Base-by-base conservation (phyloP, 2,329 filamentous ascomycete genomes). In the Ilyonectria destructans region DNA sequence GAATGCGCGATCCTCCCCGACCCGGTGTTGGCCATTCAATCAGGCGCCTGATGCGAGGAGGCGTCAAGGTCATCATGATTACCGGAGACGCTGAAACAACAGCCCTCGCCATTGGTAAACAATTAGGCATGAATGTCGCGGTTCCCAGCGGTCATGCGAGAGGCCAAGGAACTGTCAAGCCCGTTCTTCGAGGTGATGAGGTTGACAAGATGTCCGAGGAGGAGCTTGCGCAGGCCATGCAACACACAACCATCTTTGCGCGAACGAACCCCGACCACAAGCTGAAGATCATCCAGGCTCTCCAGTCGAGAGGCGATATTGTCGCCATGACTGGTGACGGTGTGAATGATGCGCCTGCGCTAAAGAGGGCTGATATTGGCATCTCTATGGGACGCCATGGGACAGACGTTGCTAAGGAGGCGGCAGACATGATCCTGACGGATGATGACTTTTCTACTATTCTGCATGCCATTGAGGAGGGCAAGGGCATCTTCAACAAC, bases 291-390 rank as follows among this genome's bases (percentile, higher is more conserved):
- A 93, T 99, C 69, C 88, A 90, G 62, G 96, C 96, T 0, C 89
- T 99, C 29, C 96, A 99, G 82, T 90, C 93, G 64, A 92, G 96
- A 43, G 96, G 96, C 33, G 95, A 98, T 80, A 97, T 99, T 60
- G 96, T 99, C 52, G 97, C 96, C 65, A 99, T 99, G 96, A 99
- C 96, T 13, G 96, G 96, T 7, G 96, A 99, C 76, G 96, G 96
- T 56, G 97, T 99, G 67, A 99, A 99, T 75, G 96, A 99, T 83
- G 96, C 96, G 2, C 96, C 96, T 4, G 96, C 96, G 6, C 84
- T 99, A 74, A 99, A 99, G 83, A 97, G 94, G 83, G 96, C 96
- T 6, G 96, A 99, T 77, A 98, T 99, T 81, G 96, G 96, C 57
- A 97, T 99, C 71, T 94, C 94, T 8, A 99, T 99, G 96, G 96